Base-by-base conservation (phyloP, 306 rosid genomes). In the Rubus parviflorus region DNA sequence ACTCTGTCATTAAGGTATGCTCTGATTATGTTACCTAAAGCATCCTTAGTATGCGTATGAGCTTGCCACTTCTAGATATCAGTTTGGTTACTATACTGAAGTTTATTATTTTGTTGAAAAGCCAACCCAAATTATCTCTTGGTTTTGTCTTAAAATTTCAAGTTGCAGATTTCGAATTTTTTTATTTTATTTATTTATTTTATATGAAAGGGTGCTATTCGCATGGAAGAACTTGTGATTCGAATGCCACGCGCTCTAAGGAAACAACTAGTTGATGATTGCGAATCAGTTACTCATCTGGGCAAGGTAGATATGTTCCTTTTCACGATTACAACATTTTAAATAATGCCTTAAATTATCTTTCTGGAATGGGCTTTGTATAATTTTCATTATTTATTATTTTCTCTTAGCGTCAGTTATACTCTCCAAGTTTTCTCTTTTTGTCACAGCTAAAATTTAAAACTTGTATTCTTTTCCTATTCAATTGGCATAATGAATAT, bases 201-300 rank as follows among this genome's bases (percentile, higher is more conserved):
- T 61, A 14, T 61, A 61, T 61, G 14, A 37, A 78, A 85, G 52
- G 58, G 66, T 53, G 77, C 4, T 0, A 56, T 76, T 69, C 78
- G 60, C n/a, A 77, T 76, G 64, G 96, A 87, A 48, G 93, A 89
- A 84, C 85, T 87, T 82, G 81, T 83, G 79, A 86, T 90, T 77
- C 97, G 88, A 76, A 90, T 94, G 68, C 97, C 97, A 22, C 75
- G 74, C 62, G 76, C 80, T 25, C 80, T 94, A 67, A 92, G 80
- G 95, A 90, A 92, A 85, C 97, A 90, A 81, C 81, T 94, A 79
- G 85, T 89, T 82, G 97, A 92, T 83, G 98, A 94, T 82, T 85
- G 89, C 61, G 97, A 90, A 82, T 90, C 87, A 61, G 74, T 92
- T 40, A 90, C 92, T 64, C 93, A 87, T 83, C 84, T 92, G 38